Conservation (phyloP, 768 basidiomycete species). For the Xerocomus potaroensis region DNA sequence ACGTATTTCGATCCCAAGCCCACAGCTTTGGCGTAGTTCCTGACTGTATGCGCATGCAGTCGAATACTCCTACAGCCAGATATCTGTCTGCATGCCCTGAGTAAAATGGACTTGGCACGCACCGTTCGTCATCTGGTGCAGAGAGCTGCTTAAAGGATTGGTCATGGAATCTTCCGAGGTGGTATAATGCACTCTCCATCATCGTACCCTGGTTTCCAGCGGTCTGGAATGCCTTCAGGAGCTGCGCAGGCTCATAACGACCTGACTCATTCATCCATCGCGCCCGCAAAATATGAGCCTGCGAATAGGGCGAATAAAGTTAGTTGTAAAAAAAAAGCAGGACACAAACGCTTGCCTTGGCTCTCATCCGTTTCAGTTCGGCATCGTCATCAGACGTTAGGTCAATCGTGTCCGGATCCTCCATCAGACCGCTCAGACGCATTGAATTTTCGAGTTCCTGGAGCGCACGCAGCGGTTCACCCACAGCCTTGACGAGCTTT, state of each 20-base stretch:
- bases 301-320: background rate
- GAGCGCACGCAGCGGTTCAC: constrained; percentile 79
- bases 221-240: constrained; percentile 54
- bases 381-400: constrained; percentile 49
- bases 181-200: constrained; percentile 83
- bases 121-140: constrained; percentile 52
- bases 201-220: constrained; percentile 48
- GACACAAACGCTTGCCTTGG: constrained; percentile 51
- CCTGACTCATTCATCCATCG: constrained; percentile 93
- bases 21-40: constrained; percentile 66
- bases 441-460: constrained; percentile 80
- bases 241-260: constrained; percentile 62
- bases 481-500: constrained; percentile 74
- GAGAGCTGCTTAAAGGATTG: constrained; percentile 59
- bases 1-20: constrained; percentile 88
- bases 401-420: constrained; percentile 48
- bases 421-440: constrained; percentile 46
- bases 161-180: constrained; percentile 88
- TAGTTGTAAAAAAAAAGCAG: background rate
- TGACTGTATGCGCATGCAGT: constrained; percentile 65
- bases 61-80: constrained; percentile 44
- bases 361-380: constrained; percentile 51
- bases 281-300: constrained; percentile 79
- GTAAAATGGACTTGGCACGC: background rate
- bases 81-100: background rate